Base-by-base conservation (phyloP, 495 filamentous ascomycete genomes). In the Glutinoglossum americanum region DNA sequence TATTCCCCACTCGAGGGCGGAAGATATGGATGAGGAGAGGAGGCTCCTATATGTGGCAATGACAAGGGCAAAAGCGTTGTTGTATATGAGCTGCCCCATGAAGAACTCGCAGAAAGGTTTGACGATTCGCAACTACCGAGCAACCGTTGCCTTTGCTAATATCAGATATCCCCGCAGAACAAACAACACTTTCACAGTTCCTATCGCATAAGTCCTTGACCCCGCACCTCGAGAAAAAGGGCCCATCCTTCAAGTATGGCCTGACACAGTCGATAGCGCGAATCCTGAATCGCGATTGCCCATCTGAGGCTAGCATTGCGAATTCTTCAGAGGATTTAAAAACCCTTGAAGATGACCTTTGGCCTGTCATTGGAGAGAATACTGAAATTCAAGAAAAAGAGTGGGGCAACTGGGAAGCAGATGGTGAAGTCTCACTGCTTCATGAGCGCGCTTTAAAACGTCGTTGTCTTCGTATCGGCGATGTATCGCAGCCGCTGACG, bases 41-140 rank as follows among this genome's bases (percentile, higher is more conserved):
- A 73, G 93, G 54, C 69, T 99, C 54, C 74, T 99, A 0, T 99
- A 97, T 66, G 93, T 99, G 6, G 93, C 90, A 8, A 99, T 99
- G 93, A 99, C 93, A 4, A 74, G 92, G 70, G 92, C 93, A 1
- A 82, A 96, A 66, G 82, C 79, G 7, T 69, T 99, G 33, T 73
- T 99, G n/a, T 96, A 97, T 63, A 74, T 97, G 55, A 95, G 87
- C 64, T 84, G 81, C 57, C 89, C 93, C 0, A 66, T 76, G 25
- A 77, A 75, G 41, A 80, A 80, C 61, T 78, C 81, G 6, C 72
- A 77, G 54, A 68, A 74, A 57, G 27, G 65, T 65, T 19, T 17
- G 59, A 59, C 9, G 25, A 8, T 28, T 54, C 28, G 25, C 49
- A 23, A 0, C 27, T n/a, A 21, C 10, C 37, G 10, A 3, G 5